Base-by-base conservation (phyloP, 495 filamentous ascomycete genomes). In the Corynascus novoguineensis region DNA sequence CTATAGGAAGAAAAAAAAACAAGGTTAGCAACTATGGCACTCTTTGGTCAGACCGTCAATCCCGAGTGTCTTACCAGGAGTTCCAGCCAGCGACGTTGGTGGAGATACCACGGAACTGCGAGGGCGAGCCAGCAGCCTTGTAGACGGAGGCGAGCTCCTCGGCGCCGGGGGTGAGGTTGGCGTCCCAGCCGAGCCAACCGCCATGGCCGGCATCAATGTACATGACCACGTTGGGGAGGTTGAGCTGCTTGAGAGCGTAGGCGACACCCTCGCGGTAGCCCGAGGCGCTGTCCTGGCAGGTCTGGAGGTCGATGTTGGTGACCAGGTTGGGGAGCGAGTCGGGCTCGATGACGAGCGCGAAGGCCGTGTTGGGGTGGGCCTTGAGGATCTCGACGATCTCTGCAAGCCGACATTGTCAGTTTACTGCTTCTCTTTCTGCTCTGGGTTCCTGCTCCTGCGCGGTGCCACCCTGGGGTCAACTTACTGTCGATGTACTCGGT, bases 71-170 rank as follows among this genome's bases (percentile, higher is more conserved):
- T 38, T 67, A 74, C 77, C 80, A 89, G 32, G 75, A 73, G 72
- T 92, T 90, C 75, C 86, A 90, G 66, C 87, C 87, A 58, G 88
- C 85, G 44, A 88, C 84, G 72, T 93, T 92, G 70, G 86, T 90
- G 37, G 83, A 82, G 53, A 89, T 74, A 49, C 88, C 88, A 60
- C 87, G 83, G 60, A 92, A 72, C 55, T 84, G 73, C 50, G 76
- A 75, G 37, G 88, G 89, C 27, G 71, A 77, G 28, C 82, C 81
- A 17, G 86, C 86, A 49, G 74, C 69, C 64, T 80, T 86, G 76
- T 85, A 90, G 31, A 86, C 80, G 55, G 77, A 66, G 60, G 80
- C 86, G 60, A 83, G 87, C 61, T 87, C 78, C 65, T 82, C 68
- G 19, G 87, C 88, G 21, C 85, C 87, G 50, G 86, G 85, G 59